Conservation (phyloP, 1,139 yeast species). For the Kodamaea ohmeri region DNA sequence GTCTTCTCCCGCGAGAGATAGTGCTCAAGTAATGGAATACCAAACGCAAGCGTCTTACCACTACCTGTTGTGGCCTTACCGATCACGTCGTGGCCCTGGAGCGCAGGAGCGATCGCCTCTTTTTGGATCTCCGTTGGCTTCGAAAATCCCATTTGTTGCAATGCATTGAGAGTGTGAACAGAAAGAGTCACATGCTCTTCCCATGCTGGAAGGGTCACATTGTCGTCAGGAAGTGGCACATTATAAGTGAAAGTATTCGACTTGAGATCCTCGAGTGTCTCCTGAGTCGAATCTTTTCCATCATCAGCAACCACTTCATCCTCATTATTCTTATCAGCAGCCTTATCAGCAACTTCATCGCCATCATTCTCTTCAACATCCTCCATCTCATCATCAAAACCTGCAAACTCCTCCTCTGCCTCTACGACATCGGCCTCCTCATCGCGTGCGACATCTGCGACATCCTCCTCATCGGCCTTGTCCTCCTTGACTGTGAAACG, state of each 20-base stretch:
- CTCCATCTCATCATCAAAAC: constrained; percentile 3
- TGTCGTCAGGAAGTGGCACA: constrained; percentile 39
- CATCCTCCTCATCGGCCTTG: constrained; percentile 2
- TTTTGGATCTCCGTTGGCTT: constrained; percentile 84
- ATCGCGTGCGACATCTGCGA: constrained; percentile 2
- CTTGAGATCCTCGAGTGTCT: constrained; percentile 16
- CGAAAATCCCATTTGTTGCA: constrained; percentile 55
- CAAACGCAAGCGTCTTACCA: constrained; percentile 95
- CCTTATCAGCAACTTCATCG: too few relatives aligned
- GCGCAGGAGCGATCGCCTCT: constrained; percentile 70
- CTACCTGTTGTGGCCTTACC: constrained; percentile 99
- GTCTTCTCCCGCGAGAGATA: constrained; percentile 35
- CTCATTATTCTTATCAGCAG: background rate
- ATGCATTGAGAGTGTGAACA: constrained; percentile 55
- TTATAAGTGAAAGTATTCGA: constrained; percentile 25
- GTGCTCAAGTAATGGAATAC: constrained; percentile 85
- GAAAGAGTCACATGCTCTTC: constrained; percentile 39
- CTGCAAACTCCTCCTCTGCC: background rate
- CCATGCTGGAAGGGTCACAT: constrained; percentile 61
- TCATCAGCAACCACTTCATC: background rate
- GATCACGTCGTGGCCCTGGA: constrained; percentile 74
- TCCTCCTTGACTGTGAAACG: constrained; percentile 55
- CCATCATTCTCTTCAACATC: background rate
- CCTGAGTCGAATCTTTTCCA: constrained; percentile 6
- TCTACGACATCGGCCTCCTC: constrained; percentile 5